phyloP scores from a whole-genome alignment of 345 rosid species.

The Eucalyptus albens region DNA sequence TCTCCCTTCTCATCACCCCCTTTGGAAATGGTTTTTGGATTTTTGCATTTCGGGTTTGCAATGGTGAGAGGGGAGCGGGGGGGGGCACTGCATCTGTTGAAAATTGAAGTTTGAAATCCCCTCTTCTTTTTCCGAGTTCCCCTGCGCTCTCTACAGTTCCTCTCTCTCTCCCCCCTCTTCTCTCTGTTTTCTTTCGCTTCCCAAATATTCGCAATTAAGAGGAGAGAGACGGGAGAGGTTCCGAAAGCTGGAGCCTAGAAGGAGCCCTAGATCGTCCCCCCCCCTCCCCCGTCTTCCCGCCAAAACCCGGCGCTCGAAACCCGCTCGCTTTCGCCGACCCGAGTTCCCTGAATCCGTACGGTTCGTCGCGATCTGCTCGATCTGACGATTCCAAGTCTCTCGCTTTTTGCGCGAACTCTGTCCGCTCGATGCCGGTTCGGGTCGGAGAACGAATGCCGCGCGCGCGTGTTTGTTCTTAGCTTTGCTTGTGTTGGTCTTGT shows the following conservation, averaged over 20 bases:
- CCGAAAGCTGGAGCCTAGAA: neutral
- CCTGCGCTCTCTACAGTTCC: neutral
- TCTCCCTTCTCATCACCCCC: neutral
- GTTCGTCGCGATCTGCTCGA: neutral
- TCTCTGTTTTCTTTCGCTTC: neutral
- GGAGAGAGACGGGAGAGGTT: neutral
- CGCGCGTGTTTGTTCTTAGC: neutral
- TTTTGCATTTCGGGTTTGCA: neutral
- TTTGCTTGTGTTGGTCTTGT: neutral
- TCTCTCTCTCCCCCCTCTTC: neutral
- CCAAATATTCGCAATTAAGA: neutral
- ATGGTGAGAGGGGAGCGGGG: neutral
- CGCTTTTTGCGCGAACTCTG: neutral
- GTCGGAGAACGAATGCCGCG: neutral
- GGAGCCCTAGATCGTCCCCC: neutral
- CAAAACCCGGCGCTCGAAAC: neutral
- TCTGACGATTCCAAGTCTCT: neutral
- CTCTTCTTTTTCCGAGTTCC: neutral
- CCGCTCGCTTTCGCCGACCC: neutral
- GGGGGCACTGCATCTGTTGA: neutral
- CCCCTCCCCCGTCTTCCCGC: neutral
- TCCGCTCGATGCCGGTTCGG: neutral
- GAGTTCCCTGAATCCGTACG: neutral
- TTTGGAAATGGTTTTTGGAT: neutral
- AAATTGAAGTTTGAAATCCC: neutral